These are phyloP conservation scores for Aspergillus fijiensis DNA, from an alignment of 2,329 filamentous ascomycete species.

Conservation along the genomic window DNA sequence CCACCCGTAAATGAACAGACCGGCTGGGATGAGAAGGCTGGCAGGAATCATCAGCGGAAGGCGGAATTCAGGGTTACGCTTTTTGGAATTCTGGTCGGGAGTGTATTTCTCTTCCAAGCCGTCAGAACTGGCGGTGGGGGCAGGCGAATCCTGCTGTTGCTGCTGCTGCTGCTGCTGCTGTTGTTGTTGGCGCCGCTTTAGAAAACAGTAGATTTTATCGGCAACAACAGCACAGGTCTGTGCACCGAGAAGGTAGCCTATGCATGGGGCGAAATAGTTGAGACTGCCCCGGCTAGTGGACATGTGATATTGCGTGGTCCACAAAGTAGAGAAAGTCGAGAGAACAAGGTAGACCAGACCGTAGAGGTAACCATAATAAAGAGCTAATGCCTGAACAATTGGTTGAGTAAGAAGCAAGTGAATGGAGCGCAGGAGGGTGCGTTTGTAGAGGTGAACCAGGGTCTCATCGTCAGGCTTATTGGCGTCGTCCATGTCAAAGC, in stretches of 20 bases:
- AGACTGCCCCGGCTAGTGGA: constrained; percentile 55
- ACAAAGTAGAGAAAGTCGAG: constrained; percentile 60
- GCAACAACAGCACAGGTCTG: constrained; percentile 48
- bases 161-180: constrained; percentile 2
- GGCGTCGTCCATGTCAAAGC: constrained; percentile 28
- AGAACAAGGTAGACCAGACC: constrained; percentile 62
- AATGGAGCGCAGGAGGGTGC: constrained; percentile 53
- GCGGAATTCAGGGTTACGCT: constrained; percentile 53
- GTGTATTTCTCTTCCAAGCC: neutral
- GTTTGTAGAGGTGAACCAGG: constrained; percentile 21
- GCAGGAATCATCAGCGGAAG: constrained; percentile 56
- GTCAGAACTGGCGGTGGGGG: too few relatives aligned
- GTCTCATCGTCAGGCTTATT: constrained; percentile 27
- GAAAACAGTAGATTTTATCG: constrained; percentile 42
- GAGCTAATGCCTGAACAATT: constrained; percentile 55
- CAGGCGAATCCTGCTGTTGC: too few relatives aligned
- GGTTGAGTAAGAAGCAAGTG: constrained; percentile 56
- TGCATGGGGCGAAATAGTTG: constrained; percentile 59
- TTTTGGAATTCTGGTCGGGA: too few relatives aligned
- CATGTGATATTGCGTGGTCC: constrained; percentile 53
- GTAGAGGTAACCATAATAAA: constrained; percentile 58
- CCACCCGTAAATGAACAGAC: constrained; percentile 55
- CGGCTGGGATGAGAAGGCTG: constrained; percentile 48
- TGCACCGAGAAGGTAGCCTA: constrained; percentile 58
- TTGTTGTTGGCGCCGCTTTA: constrained; percentile 25